Percentiles rank a stretch among this genome's conserved stretches.
These are phyloP conservation scores for Penicillium silybi DNA, from an alignment of 495 filamentous ascomycete species.

Conservation along the genomic window DNA sequence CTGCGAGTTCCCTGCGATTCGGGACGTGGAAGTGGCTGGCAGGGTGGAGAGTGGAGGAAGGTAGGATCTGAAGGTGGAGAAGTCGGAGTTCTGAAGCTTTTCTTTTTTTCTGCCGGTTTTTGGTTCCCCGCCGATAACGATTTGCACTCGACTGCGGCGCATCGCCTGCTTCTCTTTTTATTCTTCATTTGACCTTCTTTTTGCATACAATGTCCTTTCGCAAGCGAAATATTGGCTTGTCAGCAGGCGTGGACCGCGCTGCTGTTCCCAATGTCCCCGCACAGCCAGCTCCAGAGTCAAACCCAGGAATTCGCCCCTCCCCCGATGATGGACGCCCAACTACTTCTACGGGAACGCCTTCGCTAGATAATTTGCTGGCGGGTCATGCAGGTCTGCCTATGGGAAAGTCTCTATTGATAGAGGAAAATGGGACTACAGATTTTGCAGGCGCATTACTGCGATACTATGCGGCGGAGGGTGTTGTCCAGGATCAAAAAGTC, in stretches of 20 bases:
- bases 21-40: background rate
- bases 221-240: constrained; percentile 76
- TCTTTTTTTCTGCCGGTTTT: constrained; percentile 31
- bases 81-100: constrained; percentile 26
- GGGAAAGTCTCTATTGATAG: constrained; percentile 76
- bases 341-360: constrained; percentile 84
- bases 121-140: constrained; percentile 29
- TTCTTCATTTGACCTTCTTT: background rate
- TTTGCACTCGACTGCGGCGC: background rate
- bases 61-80: constrained; percentile 14
- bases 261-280: constrained; percentile 22
- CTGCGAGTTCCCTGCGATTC: background rate
- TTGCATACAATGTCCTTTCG: constrained; percentile 72
- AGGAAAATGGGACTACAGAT: constrained; percentile 92
- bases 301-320: constrained; percentile 77
- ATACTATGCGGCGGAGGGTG: constrained; percentile 90
- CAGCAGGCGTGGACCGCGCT: constrained; percentile 34
- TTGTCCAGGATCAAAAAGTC: constrained; percentile 85
- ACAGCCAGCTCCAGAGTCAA: constrained; percentile 39
- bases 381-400: constrained; percentile 86
- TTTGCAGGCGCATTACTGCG: constrained; percentile 80
- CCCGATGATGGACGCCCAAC: constrained; percentile 83
- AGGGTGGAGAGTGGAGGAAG: constrained; percentile 4
- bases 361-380: constrained; percentile 79
- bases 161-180: background rate